Evolutionary conservation across 129 eudicot species (phyloP).

Genomic region (Centella asiatica): DNA sequence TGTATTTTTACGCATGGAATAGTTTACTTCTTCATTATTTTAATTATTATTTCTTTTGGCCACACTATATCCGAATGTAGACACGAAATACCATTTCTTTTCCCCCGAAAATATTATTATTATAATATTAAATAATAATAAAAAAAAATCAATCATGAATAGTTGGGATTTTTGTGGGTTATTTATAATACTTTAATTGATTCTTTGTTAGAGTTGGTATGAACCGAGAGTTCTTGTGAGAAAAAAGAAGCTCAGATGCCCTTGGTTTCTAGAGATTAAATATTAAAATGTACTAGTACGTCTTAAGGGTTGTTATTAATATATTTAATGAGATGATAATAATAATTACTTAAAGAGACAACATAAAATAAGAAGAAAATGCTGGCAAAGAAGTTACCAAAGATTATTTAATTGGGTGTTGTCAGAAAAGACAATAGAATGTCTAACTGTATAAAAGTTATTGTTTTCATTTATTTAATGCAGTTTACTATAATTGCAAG

Average conservation of each 20-base stretch:
- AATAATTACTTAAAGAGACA: background rate
- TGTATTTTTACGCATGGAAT: conserved; percentile 9
- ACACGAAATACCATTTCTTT: background rate
- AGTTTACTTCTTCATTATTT: conserved; percentile 16
- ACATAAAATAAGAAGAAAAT: conserved; percentile 1
- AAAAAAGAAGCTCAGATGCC: conserved; percentile 16
- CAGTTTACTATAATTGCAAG: conserved; percentile 41
- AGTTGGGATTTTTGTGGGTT: conserved; percentile 15
- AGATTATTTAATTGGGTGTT: conserved; percentile 5
- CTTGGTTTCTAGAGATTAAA: background rate
- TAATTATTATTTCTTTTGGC: background rate
- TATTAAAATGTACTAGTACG: background rate
- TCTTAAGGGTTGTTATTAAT: too few species aligned
- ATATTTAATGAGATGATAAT: too few species aligned
- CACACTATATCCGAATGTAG: conserved; percentile 1
- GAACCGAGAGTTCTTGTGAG: conserved; percentile 12
- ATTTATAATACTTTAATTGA: conserved; percentile 13
- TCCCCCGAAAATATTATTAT: background rate
- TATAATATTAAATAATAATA: background rate
- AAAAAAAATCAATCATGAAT: conserved; percentile 23
- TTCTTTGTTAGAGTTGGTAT: conserved; percentile 35
- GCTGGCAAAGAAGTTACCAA: conserved; percentile 17
- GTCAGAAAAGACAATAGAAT: conserved; percentile 61
- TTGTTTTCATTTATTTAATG: conserved; percentile 32
- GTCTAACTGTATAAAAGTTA: conserved; percentile 34